Evolutionary conservation across 2,329 filamentous ascomycete species (phyloP).

Genomic region (Botrytis paeoniae): DNA sequence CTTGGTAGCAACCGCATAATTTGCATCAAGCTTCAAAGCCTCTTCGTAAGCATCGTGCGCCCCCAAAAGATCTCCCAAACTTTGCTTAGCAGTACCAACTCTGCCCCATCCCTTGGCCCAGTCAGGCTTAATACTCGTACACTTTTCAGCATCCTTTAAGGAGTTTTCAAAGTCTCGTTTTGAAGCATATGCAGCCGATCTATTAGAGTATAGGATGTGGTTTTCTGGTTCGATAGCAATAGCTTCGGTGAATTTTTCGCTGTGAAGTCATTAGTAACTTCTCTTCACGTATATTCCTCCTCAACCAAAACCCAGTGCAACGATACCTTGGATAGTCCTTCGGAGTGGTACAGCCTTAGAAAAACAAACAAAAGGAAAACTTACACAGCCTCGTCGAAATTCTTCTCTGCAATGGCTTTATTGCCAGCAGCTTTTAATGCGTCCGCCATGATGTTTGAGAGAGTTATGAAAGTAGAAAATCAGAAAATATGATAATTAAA

Average conservation of each 20-base stretch:
- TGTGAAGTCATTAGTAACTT: slow-evolving; percentile 41
- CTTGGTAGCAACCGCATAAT: slow-evolving; percentile 88
- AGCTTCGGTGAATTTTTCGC: slow-evolving; percentile 90
- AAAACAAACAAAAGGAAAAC: slow-evolving; percentile 42
- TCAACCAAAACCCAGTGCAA: background rate
- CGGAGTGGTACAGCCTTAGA: background rate
- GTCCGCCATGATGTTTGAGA: slow-evolving; percentile 48
- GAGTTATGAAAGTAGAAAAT: background rate
- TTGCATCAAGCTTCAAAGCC: slow-evolving; percentile 88
- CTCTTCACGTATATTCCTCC: background rate
- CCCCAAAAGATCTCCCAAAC: slow-evolving; percentile 77
- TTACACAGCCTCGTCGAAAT: slow-evolving; percentile 93
- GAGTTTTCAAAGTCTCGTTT: slow-evolving; percentile 85
- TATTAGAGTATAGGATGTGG: slow-evolving; percentile 97
- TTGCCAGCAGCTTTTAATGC: slow-evolving; percentile 91
- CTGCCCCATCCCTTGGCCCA: slow-evolving; percentile 97
- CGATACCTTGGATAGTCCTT: background rate
- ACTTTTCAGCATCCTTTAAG: slow-evolving; percentile 87
- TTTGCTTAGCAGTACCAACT: slow-evolving; percentile 88
- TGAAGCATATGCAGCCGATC: slow-evolving; percentile 83
- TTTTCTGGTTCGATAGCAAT: slow-evolving; percentile 85
- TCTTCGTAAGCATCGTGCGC: slow-evolving; percentile 90
- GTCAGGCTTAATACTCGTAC: slow-evolving; percentile 90
- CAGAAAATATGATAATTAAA: background rate
- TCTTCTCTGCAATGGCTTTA: slow-evolving; percentile 96